Percentiles rank a stretch among this genome's conserved stretches.
These are phyloP conservation scores for Neurospora discreta DNA, from an alignment of 495 filamentous ascomycete species.

Conservation along the genomic window DNA sequence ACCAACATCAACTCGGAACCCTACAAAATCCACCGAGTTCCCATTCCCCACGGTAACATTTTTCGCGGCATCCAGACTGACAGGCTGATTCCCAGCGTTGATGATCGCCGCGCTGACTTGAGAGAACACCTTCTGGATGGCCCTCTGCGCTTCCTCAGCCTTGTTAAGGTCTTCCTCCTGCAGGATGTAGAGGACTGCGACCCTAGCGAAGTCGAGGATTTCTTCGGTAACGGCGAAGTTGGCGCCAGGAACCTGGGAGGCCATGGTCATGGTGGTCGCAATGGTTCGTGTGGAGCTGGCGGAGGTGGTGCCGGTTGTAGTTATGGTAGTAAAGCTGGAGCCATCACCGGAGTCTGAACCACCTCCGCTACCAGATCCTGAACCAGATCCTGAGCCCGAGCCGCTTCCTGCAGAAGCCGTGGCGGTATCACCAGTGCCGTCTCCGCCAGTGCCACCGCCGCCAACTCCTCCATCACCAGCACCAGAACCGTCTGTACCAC, in stretches of 20 bases:
- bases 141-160: conserved; percentile 46
- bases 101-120: conserved; percentile 15
- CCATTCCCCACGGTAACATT: conserved; percentile 33
- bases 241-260: conserved; percentile 16
- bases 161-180: conserved; percentile 40
- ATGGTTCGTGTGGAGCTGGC: conserved; percentile 13
- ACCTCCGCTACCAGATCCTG: background rate
- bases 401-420: background rate
- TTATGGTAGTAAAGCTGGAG: conserved; percentile 17
- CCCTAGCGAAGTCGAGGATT: conserved; percentile 54
- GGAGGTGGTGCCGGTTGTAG: conserved; percentile 16
- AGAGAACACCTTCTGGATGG: conserved; percentile 42
- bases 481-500: background rate
- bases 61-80: conserved; percentile 20
- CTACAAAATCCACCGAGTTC: conserved; percentile 36
- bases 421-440: background rate
- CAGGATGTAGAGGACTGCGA: conserved; percentile 51
- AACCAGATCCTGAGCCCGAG: background rate
- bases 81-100: conserved; percentile 8
- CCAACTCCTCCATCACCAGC: background rate
- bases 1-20: conserved; percentile 13
- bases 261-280: conserved; percentile 18
- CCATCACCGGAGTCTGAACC: background rate
- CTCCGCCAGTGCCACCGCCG: background rate
- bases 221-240: conserved; percentile 35